Conservation (phyloP, 805 yeast species). For the Maudiozyma pseudohumilis region DNA sequence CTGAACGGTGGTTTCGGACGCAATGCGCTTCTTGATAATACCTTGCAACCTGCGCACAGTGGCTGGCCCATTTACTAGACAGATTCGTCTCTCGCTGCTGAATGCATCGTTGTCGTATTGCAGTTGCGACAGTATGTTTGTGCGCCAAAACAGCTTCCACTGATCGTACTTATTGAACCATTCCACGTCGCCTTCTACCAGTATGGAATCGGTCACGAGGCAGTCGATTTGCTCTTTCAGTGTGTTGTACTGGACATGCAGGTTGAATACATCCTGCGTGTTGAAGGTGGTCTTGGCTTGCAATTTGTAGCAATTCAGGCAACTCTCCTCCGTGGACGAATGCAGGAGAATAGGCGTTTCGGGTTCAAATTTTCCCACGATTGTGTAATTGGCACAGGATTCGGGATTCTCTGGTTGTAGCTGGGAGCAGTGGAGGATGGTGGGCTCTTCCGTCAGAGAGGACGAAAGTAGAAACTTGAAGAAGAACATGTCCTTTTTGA, state of each 20-base stretch:
- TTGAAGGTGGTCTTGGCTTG: conserved; percentile 10
- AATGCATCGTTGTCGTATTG: conserved; percentile 18
- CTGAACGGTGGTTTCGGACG: conserved; percentile 6
- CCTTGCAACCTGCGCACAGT: conserved; percentile 1
- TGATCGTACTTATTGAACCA: conserved; percentile 17
- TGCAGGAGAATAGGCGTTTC: conserved; percentile 12
- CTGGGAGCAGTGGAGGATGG: conserved; percentile 14
- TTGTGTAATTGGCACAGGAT: conserved; percentile 7
- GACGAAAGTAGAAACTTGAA: conserved; percentile 25
- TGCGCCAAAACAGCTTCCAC: conserved; percentile 22
- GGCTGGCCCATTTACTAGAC: conserved; percentile 2
- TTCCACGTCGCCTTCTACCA: conserved; percentile 20
- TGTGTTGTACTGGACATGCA: conserved; percentile 18
- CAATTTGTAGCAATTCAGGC: conserved; percentile 21
- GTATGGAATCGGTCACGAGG: conserved; percentile 19
- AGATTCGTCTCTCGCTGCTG: conserved; percentile 8
- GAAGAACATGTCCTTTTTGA: conserved; percentile 18
- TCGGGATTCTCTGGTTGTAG: conserved; percentile 7
- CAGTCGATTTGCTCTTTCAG: conserved; percentile 22
- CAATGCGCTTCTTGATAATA: neutral
- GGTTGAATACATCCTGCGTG: conserved; percentile 14
- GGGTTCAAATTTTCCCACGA: conserved; percentile 16
- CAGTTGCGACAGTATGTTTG: conserved; percentile 13
- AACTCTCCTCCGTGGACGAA: conserved; percentile 15
- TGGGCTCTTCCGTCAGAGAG: conserved; percentile 18